These are phyloP conservation scores for Cucurbitaria berberidis DNA, from an alignment of 2,329 filamentous ascomycete species.

Conservation along the genomic window DNA sequence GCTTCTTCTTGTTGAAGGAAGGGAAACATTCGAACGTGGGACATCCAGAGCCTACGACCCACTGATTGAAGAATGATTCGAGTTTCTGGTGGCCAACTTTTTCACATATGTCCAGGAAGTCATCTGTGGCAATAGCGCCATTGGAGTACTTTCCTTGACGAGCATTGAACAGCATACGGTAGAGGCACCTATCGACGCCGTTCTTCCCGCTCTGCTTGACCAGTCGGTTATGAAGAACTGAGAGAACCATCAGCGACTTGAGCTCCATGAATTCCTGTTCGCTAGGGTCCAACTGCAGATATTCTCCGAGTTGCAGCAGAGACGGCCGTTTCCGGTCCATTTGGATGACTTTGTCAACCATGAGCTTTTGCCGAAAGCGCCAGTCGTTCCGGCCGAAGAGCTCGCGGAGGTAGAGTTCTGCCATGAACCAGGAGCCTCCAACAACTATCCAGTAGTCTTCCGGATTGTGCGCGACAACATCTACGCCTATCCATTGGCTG, in stretches of 20 bases:
- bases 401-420: slow-evolving; percentile 87
- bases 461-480: slow-evolving; percentile 82
- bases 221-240: slow-evolving; percentile 89
- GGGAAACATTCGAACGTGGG: slow-evolving; percentile 86
- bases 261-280: slow-evolving; percentile 88
- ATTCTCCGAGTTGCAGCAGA: slow-evolving; percentile 77
- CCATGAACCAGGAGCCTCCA: slow-evolving; percentile 93
- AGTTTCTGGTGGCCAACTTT: slow-evolving; percentile 86
- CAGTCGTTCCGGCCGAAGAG: slow-evolving; percentile 96
- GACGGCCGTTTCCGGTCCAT: slow-evolving; percentile 83
- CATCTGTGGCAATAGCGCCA: slow-evolving; percentile 72
- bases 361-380: slow-evolving; percentile 83
- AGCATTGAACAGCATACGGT: slow-evolving; percentile 82
- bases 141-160: slow-evolving; percentile 79
- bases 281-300: slow-evolving; percentile 80
- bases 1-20: slow-evolving; percentile 95
- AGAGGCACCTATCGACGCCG: slow-evolving; percentile 84
- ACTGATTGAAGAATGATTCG: slow-evolving; percentile 91
- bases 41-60: slow-evolving; percentile 87
- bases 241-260: slow-evolving; percentile 89
- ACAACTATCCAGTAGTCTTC: slow-evolving; percentile 88
- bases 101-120: slow-evolving; percentile 84
- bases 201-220: slow-evolving; percentile 85
- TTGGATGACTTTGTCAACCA: slow-evolving; percentile 81
- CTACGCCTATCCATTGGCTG: slow-evolving; percentile 92